A percentile compares a stretch with the other conserved stretches of the same genome.
Conservation (phyloP, 305 asterid species). For the Fraxinus sp. region DNA sequence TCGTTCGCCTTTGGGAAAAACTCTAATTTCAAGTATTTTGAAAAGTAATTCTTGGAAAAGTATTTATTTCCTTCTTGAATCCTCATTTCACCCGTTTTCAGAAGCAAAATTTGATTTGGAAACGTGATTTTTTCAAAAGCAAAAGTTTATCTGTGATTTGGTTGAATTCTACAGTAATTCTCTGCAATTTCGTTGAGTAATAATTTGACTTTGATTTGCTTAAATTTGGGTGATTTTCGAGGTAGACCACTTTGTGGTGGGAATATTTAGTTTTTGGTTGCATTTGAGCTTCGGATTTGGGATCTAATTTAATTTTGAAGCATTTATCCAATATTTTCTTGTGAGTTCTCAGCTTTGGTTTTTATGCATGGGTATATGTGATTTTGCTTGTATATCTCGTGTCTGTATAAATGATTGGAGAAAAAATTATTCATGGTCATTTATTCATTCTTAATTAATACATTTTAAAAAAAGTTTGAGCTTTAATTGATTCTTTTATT, state of each 20-base stretch:
- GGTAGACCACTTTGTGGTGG: not conserved
- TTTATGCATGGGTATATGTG: not conserved
- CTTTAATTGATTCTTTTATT: not conserved
- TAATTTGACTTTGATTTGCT: not conserved
- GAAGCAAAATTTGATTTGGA: not conserved
- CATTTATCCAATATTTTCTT: not conserved
- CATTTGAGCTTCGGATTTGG: not conserved
- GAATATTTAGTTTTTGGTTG: not conserved
- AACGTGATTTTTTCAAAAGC: not conserved
- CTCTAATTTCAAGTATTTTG: not conserved
- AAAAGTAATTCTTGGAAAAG: not conserved
- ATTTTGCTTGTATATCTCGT: not conserved
- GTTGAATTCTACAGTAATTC: not conserved
- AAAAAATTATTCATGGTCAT: not conserved
- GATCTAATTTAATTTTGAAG: not conserved
- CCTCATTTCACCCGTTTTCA: not conserved
- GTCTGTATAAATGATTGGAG: not conserved
- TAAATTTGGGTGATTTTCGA: not conserved
- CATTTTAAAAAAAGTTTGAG: not conserved
- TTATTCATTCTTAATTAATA: not conserved
- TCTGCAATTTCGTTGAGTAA: not conserved
- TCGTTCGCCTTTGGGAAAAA: not conserved
- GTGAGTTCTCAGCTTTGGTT: not conserved
- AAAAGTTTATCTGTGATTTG: not conserved
- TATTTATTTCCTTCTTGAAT: not conserved